phyloP scores from a whole-genome alignment of 202 grass and related monocot species.

The Sporobolus alterniflorus region DNA sequence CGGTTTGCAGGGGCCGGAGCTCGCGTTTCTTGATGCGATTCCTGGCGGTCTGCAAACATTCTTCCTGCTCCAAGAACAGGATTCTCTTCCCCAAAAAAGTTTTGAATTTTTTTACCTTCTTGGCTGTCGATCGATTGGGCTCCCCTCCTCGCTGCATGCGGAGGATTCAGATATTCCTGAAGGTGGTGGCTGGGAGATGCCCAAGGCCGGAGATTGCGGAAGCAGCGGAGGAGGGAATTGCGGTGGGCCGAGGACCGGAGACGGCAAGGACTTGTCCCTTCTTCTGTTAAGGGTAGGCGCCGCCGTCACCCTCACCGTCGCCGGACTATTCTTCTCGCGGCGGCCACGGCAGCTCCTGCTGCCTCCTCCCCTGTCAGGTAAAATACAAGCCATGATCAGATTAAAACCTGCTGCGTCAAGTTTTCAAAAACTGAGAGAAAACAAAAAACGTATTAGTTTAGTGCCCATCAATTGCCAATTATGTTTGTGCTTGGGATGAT shows the following conservation, averaged over 20 bases:
- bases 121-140: not conserved
- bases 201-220: slow-evolving; percentile 28
- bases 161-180: slow-evolving; percentile 29
- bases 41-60: slow-evolving; percentile 20
- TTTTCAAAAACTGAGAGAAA: not conserved
- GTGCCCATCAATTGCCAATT: not conserved
- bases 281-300: slow-evolving; percentile 57
- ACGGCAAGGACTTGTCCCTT: slow-evolving; percentile 39
- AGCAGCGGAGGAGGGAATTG: not conserved
- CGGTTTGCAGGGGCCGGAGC: slow-evolving; percentile 38
- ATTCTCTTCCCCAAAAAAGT: slow-evolving; percentile 27
- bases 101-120: slow-evolving; percentile 14
- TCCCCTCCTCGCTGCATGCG: slow-evolving; percentile 20
- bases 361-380: slow-evolving; percentile 48
- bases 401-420: not conserved
- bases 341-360: slow-evolving; percentile 26
- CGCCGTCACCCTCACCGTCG: slow-evolving; percentile 56
- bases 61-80: slow-evolving; percentile 12
- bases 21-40: slow-evolving; percentile 44
- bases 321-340: slow-evolving; percentile 53
- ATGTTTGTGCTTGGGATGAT: not conserved
- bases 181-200: slow-evolving; percentile 48
- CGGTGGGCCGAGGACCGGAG: slow-evolving; percentile 28
- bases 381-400: slow-evolving; percentile 14
- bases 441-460: not conserved